Base-by-base conservation (phyloP, 306 rosid species). In the Vigna reflexopilosa region DNA sequence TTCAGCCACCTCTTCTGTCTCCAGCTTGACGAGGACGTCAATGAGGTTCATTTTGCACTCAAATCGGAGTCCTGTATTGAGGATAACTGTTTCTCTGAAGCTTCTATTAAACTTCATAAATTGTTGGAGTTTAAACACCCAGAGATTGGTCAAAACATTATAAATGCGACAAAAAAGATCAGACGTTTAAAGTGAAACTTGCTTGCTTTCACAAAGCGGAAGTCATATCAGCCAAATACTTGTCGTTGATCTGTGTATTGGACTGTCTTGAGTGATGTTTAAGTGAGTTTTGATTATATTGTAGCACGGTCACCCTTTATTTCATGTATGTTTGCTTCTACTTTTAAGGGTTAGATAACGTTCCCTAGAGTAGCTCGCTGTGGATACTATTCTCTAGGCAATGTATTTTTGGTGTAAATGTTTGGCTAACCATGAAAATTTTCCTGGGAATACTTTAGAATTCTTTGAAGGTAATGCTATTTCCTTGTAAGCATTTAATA, bases 11-110 rank as follows among this genome's bases (percentile, higher is more conserved):
- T 95, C 50, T 89, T 86, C 84, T 49, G 83, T 86, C 97, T 95
- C 80, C 87, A 87, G 82, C 87, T 88, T 54, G 98, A 92, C 62
- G 97, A 94, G 86, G 98, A 95, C 57, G 93, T 95, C 55, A 95
- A 95, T 73, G 98, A 92, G 87, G 92, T 92, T 50, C 84, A 92
- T 56, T 92, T 92, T 65, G 98, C 93, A 24, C 93, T 92, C 40
- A 85, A 87, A 56, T 88, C 89, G 0, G 91, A 88, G 67, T 80
- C 90, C 11, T 78, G 88, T 65, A 44, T 85, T n/a, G 73, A 85
- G 77, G 94, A 87, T 73, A 82, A 63, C 80, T 66, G 70, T 70
- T 84, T 87, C 63, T 56, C 91, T 2, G 89, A 88, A 83, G 92
- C 96, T 24, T 80, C 90, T 75, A 76, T 75, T 72, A 86, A 88